Conservation (phyloP, 139 green algal genomes). For the Chlamydomonas applanata region DNA sequence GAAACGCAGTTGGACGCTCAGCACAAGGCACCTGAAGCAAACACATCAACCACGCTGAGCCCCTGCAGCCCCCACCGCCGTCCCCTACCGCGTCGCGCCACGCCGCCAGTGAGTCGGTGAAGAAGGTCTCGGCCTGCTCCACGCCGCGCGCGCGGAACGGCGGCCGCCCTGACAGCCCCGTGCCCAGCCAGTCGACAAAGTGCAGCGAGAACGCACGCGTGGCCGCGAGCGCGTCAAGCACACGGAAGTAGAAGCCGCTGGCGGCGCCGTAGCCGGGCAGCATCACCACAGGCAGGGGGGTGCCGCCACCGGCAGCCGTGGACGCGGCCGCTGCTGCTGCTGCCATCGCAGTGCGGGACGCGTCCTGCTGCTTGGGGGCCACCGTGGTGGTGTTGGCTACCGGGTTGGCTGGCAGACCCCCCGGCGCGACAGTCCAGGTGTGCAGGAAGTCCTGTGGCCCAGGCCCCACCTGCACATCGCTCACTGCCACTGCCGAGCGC, state of each 20-base stretch:
- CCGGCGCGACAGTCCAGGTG: slow-evolving; percentile 33
- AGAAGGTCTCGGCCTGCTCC: slow-evolving; percentile 76
- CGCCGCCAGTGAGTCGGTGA: slow-evolving; percentile 63
- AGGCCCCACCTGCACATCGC: slow-evolving; percentile 45
- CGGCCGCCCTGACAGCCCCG: slow-evolving; percentile 76
- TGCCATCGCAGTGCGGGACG: background rate
- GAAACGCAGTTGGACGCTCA: too few species aligned
- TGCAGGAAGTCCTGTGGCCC: slow-evolving; percentile 66
- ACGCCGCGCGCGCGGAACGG: slow-evolving; percentile 56
- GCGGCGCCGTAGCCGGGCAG: slow-evolving; percentile 77
- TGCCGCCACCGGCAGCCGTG: background rate
- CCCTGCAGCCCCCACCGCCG: background rate
- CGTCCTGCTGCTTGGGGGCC: background rate
- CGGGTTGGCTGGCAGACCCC: too few species aligned
- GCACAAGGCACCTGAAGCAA: too few species aligned
- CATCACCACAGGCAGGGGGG: slow-evolving; percentile 64
- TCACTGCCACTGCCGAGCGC: slow-evolving; percentile 22
- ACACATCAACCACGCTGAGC: background rate
- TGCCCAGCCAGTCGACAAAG: slow-evolving; percentile 82
- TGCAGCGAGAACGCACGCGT: slow-evolving; percentile 43
- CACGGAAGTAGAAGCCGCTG: slow-evolving; percentile 55
- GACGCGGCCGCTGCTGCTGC: background rate
- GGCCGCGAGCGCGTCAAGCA: slow-evolving; percentile 45
- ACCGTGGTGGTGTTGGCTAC: too few species aligned
- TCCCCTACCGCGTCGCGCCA: slow-evolving; percentile 67